Conservation (phyloP, 148 eudicot genomes). For the Rhododendron griersonianum region DNA sequence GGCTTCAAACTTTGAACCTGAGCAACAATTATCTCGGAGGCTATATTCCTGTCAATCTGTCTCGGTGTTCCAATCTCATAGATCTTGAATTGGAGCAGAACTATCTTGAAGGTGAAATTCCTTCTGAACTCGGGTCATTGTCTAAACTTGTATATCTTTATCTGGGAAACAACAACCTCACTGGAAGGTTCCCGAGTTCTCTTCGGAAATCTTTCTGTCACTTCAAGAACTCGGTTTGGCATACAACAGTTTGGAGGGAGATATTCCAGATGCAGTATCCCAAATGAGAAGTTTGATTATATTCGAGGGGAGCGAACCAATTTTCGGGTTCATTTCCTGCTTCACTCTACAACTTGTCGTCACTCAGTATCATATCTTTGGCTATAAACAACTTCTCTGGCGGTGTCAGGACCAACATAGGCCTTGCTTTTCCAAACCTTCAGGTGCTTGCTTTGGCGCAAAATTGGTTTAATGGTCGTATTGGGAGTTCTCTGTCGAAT, state of each 20-base stretch:
- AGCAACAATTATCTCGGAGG: background rate
- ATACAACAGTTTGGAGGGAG: constrained; percentile 16
- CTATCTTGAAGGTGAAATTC: constrained; percentile 13
- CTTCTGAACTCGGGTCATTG: constrained; percentile 15
- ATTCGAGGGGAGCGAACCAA: background rate
- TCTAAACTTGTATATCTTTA: constrained; percentile 9
- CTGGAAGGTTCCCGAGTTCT: background rate
- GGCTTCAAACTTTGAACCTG: constrained; percentile 1
- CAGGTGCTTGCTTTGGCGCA: constrained; percentile 3
- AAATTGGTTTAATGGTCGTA: constrained; percentile 2
- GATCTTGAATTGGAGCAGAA: constrained; percentile 16
- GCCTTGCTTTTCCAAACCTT: constrained; percentile 18
- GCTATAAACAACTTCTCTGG: constrained; percentile 11
- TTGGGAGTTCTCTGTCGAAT: constrained; percentile 19
- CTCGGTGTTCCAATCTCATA: background rate
- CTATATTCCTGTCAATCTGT: background rate
- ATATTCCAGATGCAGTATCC: constrained; percentile 3
- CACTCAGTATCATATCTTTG: background rate
- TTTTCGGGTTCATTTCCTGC: constrained; percentile 13
- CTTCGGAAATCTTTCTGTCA: constrained; percentile 30
- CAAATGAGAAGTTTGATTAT: constrained; percentile 8
- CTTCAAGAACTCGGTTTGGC: constrained; percentile 18
- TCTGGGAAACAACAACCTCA: constrained; percentile 10
- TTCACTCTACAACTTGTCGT: constrained; percentile 17
- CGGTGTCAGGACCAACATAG: constrained; percentile 5